Evolutionary conservation across 805 yeast genomes (phyloP).

Genomic region (Myxozyma udenii): DNA sequence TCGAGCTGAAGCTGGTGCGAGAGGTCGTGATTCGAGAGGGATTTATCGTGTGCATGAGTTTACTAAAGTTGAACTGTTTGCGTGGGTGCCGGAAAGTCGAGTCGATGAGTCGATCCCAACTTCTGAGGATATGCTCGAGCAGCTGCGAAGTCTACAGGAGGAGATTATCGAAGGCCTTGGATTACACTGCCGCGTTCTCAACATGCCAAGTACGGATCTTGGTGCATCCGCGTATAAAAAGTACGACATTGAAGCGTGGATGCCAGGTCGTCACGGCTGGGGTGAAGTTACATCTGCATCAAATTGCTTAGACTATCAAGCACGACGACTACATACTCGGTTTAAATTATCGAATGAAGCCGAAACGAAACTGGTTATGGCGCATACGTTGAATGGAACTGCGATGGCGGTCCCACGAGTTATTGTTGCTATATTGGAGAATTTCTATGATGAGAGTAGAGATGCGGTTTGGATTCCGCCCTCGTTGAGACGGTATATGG

Average conservation of each 20-base stretch:
- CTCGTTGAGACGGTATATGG: conserved; percentile 70
- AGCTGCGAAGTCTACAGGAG: conserved; percentile 61
- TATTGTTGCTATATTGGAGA: conserved; percentile 85
- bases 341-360: conserved; percentile 39
- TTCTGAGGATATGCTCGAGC: conserved; percentile 55
- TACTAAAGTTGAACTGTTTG: conserved; percentile 85
- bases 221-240: conserved; percentile 93
- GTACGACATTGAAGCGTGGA: conserved; percentile 94
- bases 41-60: conserved; percentile 94
- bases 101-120: conserved; percentile 10
- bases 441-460: conserved; percentile 60
- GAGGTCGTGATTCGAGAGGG: conserved; percentile 90
- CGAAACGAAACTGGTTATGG: conserved; percentile 43
- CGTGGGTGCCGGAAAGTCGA: conserved; percentile 47
- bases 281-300: conserved; percentile 92
- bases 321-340: conserved; percentile 74
- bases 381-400: conserved; percentile 89
- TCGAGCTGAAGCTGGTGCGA: conserved; percentile 95
- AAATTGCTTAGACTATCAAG: conserved; percentile 87
- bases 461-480: conserved; percentile 61
- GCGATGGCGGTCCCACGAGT: conserved; percentile 94
- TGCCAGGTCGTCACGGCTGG: conserved; percentile 93
- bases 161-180: conserved; percentile 65
- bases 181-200: conserved; percentile 71
- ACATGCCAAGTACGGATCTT: conserved; percentile 86